Evolutionary conservation across 345 rosid species (phyloP).

Genomic region (Salix purpurea): DNA sequence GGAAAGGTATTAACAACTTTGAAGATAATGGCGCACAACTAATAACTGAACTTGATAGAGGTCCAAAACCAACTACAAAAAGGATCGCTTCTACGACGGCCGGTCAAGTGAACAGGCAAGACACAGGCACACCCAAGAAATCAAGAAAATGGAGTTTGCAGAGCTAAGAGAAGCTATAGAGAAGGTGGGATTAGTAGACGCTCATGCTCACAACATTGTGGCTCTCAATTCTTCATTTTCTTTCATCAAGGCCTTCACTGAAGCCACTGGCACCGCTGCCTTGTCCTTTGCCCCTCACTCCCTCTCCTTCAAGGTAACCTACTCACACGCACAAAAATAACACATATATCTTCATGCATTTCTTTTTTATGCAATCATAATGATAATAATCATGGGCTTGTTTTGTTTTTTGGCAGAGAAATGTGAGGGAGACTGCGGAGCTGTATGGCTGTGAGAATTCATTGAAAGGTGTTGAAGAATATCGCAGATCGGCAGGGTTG

Average conservation of each 20-base stretch:
- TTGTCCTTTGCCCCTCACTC: slow-evolving; percentile 58
- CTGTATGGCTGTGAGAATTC: slow-evolving; percentile 65
- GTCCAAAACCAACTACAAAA: too few relatives aligned
- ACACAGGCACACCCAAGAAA: not conserved
- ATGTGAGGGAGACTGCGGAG: slow-evolving; percentile 65
- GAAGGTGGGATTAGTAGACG: slow-evolving; percentile 57
- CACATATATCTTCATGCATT: not conserved
- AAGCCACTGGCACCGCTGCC: slow-evolving; percentile 65
- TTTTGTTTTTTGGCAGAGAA: slow-evolving; percentile 48
- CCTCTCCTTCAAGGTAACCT: slow-evolving; percentile 75
- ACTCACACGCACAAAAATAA: not conserved
- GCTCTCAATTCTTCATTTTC: slow-evolving; percentile 66
- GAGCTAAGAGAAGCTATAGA: slow-evolving; percentile 59
- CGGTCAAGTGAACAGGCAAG: not conserved
- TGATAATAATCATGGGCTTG: too few relatives aligned
- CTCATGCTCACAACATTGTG: slow-evolving; percentile 78
- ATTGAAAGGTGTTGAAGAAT: slow-evolving; percentile 54
- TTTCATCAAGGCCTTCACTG: slow-evolving; percentile 61
- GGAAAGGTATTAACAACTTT: too few relatives aligned
- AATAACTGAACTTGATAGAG: too few relatives aligned
- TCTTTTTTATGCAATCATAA: not conserved
- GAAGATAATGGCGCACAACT: too few relatives aligned
- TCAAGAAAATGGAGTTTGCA: slow-evolving; percentile 42
- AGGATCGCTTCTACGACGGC: not conserved
- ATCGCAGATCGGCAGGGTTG: slow-evolving; percentile 57